Conservation (phyloP, 1,284 basidiomycete species). For the Golubevia sp. region DNA sequence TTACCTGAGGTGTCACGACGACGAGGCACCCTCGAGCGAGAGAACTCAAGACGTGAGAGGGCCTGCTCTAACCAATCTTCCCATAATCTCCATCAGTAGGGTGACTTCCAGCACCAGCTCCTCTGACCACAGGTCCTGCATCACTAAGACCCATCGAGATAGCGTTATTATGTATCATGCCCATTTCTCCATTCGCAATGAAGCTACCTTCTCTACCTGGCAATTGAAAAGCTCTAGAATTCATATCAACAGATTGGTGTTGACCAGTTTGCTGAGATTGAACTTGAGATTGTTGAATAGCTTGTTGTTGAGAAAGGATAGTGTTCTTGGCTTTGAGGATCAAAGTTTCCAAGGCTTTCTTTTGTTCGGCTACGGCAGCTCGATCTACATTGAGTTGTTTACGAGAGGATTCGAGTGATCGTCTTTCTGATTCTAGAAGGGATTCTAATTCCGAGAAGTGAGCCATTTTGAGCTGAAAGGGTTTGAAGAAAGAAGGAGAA, state of each 20-base stretch:
- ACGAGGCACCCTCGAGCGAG: too few relatives aligned
- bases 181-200: background rate
- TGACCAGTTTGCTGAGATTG: slow-evolving; percentile 31
- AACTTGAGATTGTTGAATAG: slow-evolving; percentile 37
- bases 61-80: slow-evolving; percentile 35
- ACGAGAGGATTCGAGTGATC: slow-evolving; percentile 41
- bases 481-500: background rate
- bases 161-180: background rate
- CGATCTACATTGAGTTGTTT: slow-evolving; percentile 53
- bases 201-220: slow-evolving; percentile 11
- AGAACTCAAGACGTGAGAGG: too few relatives aligned
- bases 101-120: slow-evolving; percentile 10
- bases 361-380: slow-evolving; percentile 26
- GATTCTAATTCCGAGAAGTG: slow-evolving; percentile 57
- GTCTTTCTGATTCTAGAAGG: slow-evolving; percentile 50
- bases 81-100: slow-evolving; percentile 20
- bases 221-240: slow-evolving; percentile 35
- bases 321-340: slow-evolving; percentile 28
- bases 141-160: slow-evolving; percentile 3
- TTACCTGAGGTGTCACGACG: too few relatives aligned
- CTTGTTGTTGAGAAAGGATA: slow-evolving; percentile 49
- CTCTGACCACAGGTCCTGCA: slow-evolving; percentile 49
- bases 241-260: slow-evolving; percentile 29
- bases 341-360: background rate
- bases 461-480: slow-evolving; percentile 45